phyloP scores from a whole-genome alignment of 2,329 filamentous ascomycete species.

The Achaetomium macrosporum region DNA sequence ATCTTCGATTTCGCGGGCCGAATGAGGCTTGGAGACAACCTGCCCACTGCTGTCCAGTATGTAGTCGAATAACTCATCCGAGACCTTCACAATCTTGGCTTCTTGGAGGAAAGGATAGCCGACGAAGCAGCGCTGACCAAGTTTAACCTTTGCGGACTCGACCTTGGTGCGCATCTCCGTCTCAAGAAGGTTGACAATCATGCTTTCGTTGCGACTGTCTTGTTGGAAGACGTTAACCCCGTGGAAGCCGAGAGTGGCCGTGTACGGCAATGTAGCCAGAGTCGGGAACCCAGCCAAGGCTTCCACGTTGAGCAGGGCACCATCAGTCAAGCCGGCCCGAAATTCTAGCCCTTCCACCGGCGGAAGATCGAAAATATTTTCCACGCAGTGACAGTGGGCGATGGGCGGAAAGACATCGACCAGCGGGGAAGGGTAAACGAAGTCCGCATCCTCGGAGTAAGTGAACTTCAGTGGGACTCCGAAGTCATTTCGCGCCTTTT shows the following conservation, averaged over 20 bases:
- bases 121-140: slow-evolving; percentile 82
- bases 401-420: slow-evolving; percentile 88
- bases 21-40: slow-evolving; percentile 64
- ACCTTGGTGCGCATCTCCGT: slow-evolving; percentile 65
- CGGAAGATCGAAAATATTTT: slow-evolving; percentile 94
- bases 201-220: slow-evolving; percentile 93
- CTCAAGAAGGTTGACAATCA: slow-evolving; percentile 79
- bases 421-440: slow-evolving; percentile 79
- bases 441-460: slow-evolving; percentile 71
- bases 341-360: slow-evolving; percentile 85
- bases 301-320: slow-evolving; percentile 71
- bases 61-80: slow-evolving; percentile 91
- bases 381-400: slow-evolving; percentile 78
- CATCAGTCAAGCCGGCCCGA: slow-evolving; percentile 75
- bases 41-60: slow-evolving; percentile 57
- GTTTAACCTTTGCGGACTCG: slow-evolving; percentile 67
- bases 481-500: slow-evolving; percentile 81
- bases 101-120: slow-evolving; percentile 95
- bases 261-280: slow-evolving; percentile 77
- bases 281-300: slow-evolving; percentile 94
- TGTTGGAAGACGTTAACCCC: slow-evolving; percentile 93
- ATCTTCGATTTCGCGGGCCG: slow-evolving; percentile 68
- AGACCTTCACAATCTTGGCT: slow-evolving; percentile 80
- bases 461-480: slow-evolving; percentile 91
- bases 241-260: slow-evolving; percentile 75